phyloP scores from a whole-genome alignment of 169 alveolate genomes.

The Eimeria maxima region DNA sequence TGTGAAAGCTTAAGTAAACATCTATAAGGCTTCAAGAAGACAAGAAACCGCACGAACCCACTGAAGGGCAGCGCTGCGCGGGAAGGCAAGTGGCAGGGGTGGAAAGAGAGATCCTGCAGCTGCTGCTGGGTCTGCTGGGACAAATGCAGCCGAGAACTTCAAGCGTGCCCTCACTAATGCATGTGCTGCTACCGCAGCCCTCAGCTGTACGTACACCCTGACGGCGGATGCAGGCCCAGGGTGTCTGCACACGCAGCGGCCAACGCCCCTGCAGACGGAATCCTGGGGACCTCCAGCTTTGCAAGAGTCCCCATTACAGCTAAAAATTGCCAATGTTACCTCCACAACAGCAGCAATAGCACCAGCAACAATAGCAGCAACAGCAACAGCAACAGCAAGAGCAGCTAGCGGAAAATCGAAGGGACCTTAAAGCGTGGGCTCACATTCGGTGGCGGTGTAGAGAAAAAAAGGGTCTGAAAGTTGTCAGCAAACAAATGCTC shows the following conservation, averaged over 20 bases:
- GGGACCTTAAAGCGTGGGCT: not conserved
- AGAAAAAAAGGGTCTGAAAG: not conserved
- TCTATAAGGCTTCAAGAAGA: not conserved
- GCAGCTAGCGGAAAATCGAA: slow-evolving; percentile 50
- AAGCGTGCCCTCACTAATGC: not conserved
- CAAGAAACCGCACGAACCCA: not conserved
- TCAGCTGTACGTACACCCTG: slow-evolving; percentile 1
- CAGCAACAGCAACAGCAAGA: not conserved
- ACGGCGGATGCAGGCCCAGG: not conserved
- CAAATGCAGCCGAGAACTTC: not conserved
- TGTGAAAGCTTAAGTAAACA: not conserved
- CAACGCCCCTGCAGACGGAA: not conserved
- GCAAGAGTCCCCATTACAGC: too few relatives aligned
- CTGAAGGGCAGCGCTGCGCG: not conserved
- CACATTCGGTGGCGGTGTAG: not conserved
- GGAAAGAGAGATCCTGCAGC: not conserved
- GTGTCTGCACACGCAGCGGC: slow-evolving; percentile 29
- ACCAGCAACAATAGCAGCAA: not conserved
- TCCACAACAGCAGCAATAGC: not conserved
- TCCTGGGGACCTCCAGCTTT: not conserved
- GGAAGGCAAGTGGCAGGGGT: not conserved
- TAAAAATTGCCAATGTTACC: not conserved
- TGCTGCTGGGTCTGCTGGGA: not conserved
- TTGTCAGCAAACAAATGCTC: not conserved
- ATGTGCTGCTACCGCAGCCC: not conserved